Conservation (phyloP, 129 eudicot species). For the Daucus carota region DH1_v3.0 NC_030389.2:1116001-1116500, state of each 20-base stretch:
- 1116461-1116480: neutral
- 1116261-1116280: neutral
- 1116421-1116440: neutral
- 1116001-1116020: constrained; percentile 53
- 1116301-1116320: neutral
- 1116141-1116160: constrained; percentile 3
- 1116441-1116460: neutral
- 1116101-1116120: constrained; percentile 27
- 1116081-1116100: constrained; percentile 80
- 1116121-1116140: neutral
- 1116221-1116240: neutral
- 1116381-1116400: neutral
- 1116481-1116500: neutral
- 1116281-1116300: neutral
- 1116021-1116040: constrained; percentile 92
- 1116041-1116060: constrained; percentile 89
- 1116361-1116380: neutral
- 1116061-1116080: constrained; percentile 83
- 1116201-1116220: neutral
- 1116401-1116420: neutral
- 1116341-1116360: neutral
- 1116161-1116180: neutral
- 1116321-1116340: neutral
- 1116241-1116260: neutral
- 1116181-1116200: neutral